Evolutionary conservation across 805 yeast genomes (phyloP), one percentile per base, ranked within the genome.

Genomic region (Saturnispora silvae): DNA sequence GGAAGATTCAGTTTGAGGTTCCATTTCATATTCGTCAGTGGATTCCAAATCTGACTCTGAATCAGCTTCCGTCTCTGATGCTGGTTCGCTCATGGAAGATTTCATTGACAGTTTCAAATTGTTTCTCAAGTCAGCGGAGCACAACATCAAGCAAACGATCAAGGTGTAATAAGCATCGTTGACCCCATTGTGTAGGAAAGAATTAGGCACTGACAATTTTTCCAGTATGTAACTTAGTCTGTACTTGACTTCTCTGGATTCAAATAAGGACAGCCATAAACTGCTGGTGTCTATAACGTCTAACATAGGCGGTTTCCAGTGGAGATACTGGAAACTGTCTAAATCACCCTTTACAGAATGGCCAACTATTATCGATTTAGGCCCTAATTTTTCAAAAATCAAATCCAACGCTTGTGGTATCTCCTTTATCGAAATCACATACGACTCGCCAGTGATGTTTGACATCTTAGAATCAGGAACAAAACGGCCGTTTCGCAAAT

Each of bases 131-230:
- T 52, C 57, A 1, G 54, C 46, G 4, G 56, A 51, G 7, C 50
- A 23, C 23, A 55, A 41, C 52, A 48, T 49, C 15, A 55, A 34
- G 31, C 57, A 46, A 5, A 44, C 49, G 7, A 54, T 31, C 20
- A 56, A 37, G 3, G 59, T 54, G 31, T 49, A 56, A 37, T 56
- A 56, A 2, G 60, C 49, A 32, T 56, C 61, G 33, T 56, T 56
- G 23, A 44, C 60, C 8, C 55, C 61, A 38, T 56, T 56, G 34
- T 56, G 61, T 17, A 54, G 40, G 28, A 42, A 56, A 2, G 56
- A 45, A 43, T 48, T 36, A 1, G 61, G 61, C 11, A 56, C 45
- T 16, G 47, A 42, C 10, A 56, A 40, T 31, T 48, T 52, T 17
- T 54, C 52, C 22, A 56, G 40, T 18, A 54, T 40, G 34, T 41